These are phyloP conservation scores for Hirsutella rhossiliensis DNA, from an alignment of 2,329 filamentous ascomycete genomes.

Conservation along the genomic window DNA sequence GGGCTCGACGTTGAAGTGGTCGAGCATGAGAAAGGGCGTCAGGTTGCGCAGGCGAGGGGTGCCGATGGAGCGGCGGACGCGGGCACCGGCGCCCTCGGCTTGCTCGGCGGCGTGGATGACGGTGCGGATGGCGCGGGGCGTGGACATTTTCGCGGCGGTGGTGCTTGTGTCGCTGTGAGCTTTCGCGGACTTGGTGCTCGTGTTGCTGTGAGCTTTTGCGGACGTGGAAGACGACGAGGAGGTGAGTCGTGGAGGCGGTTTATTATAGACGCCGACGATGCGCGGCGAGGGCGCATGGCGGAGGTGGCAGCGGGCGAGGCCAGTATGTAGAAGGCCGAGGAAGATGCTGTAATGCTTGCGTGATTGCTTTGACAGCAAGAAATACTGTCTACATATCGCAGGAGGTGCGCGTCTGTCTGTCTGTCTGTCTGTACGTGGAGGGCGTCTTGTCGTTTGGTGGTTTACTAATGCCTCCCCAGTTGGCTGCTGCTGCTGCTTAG, in stretches of 20 bases:
- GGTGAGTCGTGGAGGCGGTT: too few species aligned
- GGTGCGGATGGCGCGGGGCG: constrained; percentile 66
- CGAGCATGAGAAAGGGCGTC: constrained; percentile 90
- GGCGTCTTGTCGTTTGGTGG: too few species aligned
- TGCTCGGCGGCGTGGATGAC: constrained; percentile 78
- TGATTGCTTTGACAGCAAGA: not conserved
- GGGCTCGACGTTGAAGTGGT: constrained; percentile 72
- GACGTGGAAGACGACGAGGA: constrained; percentile 5
- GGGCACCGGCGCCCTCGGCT: constrained; percentile 76
- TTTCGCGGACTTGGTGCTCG: too few species aligned
- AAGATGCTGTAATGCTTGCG: not conserved
- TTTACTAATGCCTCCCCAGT: not conserved
- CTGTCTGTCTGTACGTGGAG: too few species aligned
- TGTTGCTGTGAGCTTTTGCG: too few species aligned
- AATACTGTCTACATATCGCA: not conserved
- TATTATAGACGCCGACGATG: too few species aligned
- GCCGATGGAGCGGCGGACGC: constrained; percentile 78
- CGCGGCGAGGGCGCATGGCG: too few species aligned
- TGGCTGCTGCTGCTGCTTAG: too few species aligned
- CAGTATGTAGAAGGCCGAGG: not conserved
- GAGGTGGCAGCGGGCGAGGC: too few species aligned
- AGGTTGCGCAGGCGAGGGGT: constrained; percentile 75
- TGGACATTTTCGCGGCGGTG: constrained; percentile 40
- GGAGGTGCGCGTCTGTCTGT: not conserved
- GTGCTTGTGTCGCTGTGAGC: too few species aligned